Base-by-base conservation (phyloP, 2,329 filamentous ascomycete genomes). In the Colletotrichum sp. region DNA sequence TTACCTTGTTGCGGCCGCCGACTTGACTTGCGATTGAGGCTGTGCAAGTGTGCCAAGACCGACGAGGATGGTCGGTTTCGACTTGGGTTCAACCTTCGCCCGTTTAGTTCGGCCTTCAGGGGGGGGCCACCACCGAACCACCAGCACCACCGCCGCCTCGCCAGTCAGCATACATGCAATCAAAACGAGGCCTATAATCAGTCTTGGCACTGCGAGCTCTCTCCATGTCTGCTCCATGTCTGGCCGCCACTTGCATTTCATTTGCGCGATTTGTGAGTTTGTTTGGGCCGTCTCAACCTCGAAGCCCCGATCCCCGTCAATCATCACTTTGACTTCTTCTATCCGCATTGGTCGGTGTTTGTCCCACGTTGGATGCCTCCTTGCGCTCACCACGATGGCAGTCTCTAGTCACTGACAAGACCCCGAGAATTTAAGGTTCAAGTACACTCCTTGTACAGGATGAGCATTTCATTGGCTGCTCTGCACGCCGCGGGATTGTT, bases 31-130 rank as follows among this genome's bases (percentile, higher is more conserved):
- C 64, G 48, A 74, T 63, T 63, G 73, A 73, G 73, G 73, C 73
- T 75, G 73, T 75, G 73, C 70, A 75, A 60, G 64, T 26, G 65
- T 73, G 73, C 73, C 70, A 73, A 75, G 73, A 73, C 70, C 12
- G 55, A 7, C 69, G 70, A 73, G 70, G 70, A 73, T 69, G 73
- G n/a, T 18, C 48, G 32, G 73, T 75, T 75, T 75, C 73, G 73
- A 39, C 73, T 64, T 63, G 69, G 63, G n/a, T 66, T 65, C 73
- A 75, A 75, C 73, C 64, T 43, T 75, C 43, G 13, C 59, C 64
- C 30, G 32, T 61, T 59, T 34, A 61, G n/a, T 52, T 64, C 34
- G 32, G 36, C 32, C 32, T 64, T 34, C 57, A 52, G 64, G 64
- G 69, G 73, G 34, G 12, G 32, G 21, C 39, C 32, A 64, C 30